Percentiles rank a stretch among this genome's conserved stretches.
Evolutionary conservation across 768 basidiomycete genomes (phyloP).

Genomic region (Tylopilus felleus): DNA sequence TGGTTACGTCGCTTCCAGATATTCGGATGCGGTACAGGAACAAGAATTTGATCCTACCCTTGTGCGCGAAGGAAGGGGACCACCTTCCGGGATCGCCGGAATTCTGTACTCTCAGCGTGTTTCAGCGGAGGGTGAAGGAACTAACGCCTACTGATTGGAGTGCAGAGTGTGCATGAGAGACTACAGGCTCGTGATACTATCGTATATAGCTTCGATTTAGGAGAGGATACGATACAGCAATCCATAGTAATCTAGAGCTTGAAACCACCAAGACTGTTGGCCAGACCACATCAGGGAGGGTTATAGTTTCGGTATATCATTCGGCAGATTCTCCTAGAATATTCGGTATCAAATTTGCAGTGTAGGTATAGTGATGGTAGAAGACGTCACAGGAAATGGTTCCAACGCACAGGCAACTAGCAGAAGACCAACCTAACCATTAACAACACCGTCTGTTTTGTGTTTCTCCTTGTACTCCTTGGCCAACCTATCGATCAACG

Average conservation of each 20-base stretch:
- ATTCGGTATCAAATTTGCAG: too few species aligned
- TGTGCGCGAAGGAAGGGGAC: conserved; percentile 62
- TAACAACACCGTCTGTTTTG: background rate
- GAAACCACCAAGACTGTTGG: too few species aligned
- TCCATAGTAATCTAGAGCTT: too few species aligned
- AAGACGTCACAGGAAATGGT: too few species aligned
- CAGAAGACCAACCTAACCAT: background rate
- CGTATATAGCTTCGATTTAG: background rate
- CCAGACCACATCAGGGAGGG: too few species aligned
- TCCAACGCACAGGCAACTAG: too few species aligned
- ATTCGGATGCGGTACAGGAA: conserved; percentile 80
- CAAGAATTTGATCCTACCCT: conserved; percentile 55
- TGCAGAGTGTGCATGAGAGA: conserved; percentile 50
- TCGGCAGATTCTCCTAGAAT: too few species aligned
- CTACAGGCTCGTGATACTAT: conserved; percentile 2
- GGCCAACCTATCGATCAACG: background rate
- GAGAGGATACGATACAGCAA: background rate
- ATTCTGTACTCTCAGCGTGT: conserved; percentile 67
- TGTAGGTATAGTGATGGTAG: too few species aligned
- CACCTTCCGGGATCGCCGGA: conserved; percentile 70
- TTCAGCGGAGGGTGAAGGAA: conserved; percentile 57
- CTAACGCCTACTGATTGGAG: conserved; percentile 67
- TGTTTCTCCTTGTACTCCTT: background rate
- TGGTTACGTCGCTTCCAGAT: conserved; percentile 32
- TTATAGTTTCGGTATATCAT: too few species aligned